Evolutionary conservation across 106 monocot species (phyloP).

Genomic region (Vanilla planifolia): DNA sequence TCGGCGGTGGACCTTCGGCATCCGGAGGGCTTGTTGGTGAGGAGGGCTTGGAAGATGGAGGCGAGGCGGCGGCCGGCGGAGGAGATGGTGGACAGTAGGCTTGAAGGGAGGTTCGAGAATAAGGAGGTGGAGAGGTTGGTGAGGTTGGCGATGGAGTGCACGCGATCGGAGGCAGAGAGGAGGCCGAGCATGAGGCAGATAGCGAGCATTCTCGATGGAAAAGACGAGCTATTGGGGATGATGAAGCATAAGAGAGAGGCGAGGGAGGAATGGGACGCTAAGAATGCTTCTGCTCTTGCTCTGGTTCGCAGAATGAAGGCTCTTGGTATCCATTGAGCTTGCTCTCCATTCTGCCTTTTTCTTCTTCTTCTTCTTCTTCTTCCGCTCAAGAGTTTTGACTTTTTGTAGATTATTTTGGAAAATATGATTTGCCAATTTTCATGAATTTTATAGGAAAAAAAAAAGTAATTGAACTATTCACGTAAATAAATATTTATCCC

Average conservation of each 20-base stretch:
- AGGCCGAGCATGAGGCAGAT: constrained; percentile 80
- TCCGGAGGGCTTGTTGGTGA: constrained; percentile 51
- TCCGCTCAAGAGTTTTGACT: too few relatives aligned
- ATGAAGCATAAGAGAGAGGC: constrained; percentile 22
- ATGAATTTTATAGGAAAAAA: too few relatives aligned
- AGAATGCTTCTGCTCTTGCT: constrained; percentile 34
- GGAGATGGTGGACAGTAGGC: constrained; percentile 41
- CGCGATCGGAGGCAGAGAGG: constrained; percentile 31
- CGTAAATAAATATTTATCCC: too few relatives aligned
- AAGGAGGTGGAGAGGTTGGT: constrained; percentile 46
- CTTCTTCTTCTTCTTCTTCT: too few relatives aligned
- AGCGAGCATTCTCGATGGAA: constrained; percentile 68
- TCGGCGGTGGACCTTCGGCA: constrained; percentile 67
- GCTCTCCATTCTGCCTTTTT: too few relatives aligned
- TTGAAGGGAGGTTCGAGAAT: constrained; percentile 36
- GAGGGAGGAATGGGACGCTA: constrained; percentile 43
- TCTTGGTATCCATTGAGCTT: constrained; percentile 69
- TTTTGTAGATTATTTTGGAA: too few relatives aligned
- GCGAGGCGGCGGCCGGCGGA: constrained; percentile 6
- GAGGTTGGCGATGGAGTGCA: constrained; percentile 54
- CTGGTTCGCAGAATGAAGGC: constrained; percentile 72
- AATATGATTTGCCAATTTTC: too few relatives aligned
- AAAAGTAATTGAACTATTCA: too few relatives aligned
- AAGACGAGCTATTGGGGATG: constrained; percentile 37
- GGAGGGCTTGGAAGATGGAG: constrained; percentile 12